Conservation (phyloP, 2,329 filamentous ascomycete species). For the Penicillium glabrum region DNA sequence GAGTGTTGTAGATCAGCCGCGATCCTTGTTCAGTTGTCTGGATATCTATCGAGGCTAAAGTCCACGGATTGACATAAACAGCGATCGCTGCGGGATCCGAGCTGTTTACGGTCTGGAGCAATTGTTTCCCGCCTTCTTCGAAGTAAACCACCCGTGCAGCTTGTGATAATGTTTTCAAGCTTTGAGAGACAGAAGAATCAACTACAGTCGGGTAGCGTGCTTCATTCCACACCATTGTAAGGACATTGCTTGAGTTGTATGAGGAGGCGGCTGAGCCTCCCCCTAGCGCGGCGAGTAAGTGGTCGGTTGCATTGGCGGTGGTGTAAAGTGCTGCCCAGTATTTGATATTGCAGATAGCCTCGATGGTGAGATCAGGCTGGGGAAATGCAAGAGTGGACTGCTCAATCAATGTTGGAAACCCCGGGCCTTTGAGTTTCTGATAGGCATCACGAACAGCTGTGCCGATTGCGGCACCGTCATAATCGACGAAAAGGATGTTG, state of each 20-base stretch:
- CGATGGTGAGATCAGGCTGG: conserved; percentile 16
- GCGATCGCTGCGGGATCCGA: conserved; percentile 34
- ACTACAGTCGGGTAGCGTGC: conserved; percentile 44
- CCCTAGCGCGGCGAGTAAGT: conserved; percentile 37
- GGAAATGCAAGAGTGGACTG: conserved; percentile 18
- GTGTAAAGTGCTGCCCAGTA: conserved; percentile 40
- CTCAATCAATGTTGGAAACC: conserved; percentile 34
- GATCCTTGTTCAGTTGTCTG: conserved; percentile 44
- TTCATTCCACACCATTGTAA: conserved; percentile 49
- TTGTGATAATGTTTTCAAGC: conserved; percentile 34
- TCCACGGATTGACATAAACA: conserved; percentile 42
- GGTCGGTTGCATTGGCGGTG: conserved; percentile 36
- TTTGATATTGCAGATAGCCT: conserved; percentile 33
- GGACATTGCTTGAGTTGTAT: conserved; percentile 38
- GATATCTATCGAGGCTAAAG: conserved; percentile 37
- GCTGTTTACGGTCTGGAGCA: conserved; percentile 21
- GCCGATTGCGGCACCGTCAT: conserved; percentile 39
- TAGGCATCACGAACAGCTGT: conserved; percentile 34
- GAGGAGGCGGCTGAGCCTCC: conserved; percentile 30
- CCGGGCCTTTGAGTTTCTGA: conserved; percentile 21
- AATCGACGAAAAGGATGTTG: conserved; percentile 39
- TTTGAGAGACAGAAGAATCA: conserved; percentile 34
- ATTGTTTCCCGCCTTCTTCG: conserved; percentile 32
- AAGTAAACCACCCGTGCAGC: conserved; percentile 37
- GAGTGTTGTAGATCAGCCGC: conserved; percentile 47